Conservation (phyloP, 2,329 filamentous ascomycete species). For the Chlorencoelia australis region DNA sequence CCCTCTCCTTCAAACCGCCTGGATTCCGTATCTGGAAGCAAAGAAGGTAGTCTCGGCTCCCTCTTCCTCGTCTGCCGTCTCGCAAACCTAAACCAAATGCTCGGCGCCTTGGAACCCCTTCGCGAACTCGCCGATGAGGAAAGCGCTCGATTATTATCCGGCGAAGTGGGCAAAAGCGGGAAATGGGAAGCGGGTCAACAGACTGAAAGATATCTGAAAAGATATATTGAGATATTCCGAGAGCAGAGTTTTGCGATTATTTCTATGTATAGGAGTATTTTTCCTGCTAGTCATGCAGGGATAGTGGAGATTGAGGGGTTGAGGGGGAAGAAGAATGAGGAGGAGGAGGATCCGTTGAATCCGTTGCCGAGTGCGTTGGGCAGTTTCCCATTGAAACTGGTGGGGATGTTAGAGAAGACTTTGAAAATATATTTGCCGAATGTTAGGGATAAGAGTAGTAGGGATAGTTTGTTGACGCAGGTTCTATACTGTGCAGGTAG, state of each 20-base stretch:
- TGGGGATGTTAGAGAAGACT: conserved; percentile 70
- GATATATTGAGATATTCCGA: conserved; percentile 93
- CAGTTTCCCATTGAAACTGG: conserved; percentile 75
- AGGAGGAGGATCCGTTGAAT: conserved; percentile 34
- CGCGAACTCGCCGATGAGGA: conserved; percentile 87
- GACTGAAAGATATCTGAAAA: conserved; percentile 86
- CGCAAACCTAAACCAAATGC: conserved; percentile 65
- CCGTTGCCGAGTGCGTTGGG: conserved; percentile 66
- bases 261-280: conserved; percentile 88
- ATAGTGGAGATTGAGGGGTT: conserved; percentile 12
- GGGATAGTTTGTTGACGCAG: conserved; percentile 85
- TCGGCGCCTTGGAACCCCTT: conserved; percentile 76
- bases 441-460: conserved; percentile 65
- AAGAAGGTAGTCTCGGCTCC: conserved; percentile 65
- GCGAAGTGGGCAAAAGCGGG: conserved; percentile 13
- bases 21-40: conserved; percentile 18
- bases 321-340: conserved; percentile 12
- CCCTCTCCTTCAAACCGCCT: conserved; percentile 20
- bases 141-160: conserved; percentile 35
- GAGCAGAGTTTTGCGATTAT: conserved; percentile 96
- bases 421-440: conserved; percentile 69
- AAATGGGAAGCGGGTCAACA: conserved; percentile 69
- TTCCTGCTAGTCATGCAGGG: conserved; percentile 39
- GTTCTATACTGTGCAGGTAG: conserved; percentile 90
- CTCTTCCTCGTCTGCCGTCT: conserved; percentile 83